These are phyloP conservation scores for Guadua angustifolia DNA, from an alignment of 176 grass and related monocot species.

Conservation along the genomic window DNA sequence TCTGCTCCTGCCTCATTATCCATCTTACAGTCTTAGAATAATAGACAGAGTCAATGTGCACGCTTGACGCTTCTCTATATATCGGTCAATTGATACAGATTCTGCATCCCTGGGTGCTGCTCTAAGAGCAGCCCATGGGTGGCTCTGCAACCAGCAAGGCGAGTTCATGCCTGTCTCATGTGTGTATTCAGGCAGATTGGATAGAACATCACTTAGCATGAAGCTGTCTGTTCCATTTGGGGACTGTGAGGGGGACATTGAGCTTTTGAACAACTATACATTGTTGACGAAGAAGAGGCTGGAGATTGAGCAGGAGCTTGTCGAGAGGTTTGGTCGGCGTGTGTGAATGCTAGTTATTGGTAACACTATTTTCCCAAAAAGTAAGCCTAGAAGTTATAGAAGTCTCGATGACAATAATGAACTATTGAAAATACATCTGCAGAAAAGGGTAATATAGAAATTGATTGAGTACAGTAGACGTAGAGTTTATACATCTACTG, in stretches of 20 bases:
- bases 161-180: conserved; percentile 52
- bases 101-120: conserved; percentile 73
- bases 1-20: neutral
- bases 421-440: neutral
- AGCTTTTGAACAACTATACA: conserved; percentile 52
- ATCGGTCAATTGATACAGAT: conserved; percentile 40
- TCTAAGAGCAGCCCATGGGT: conserved; percentile 71
- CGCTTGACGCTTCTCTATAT: neutral
- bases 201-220: conserved; percentile 45
- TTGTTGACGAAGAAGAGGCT: conserved; percentile 55
- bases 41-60: conserved; percentile 2
- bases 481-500: neutral
- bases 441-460: neutral
- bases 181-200: conserved; percentile 40
- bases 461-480: neutral
- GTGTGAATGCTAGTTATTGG: neutral
- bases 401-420: neutral
- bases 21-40: neutral
- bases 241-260: conserved; percentile 5
- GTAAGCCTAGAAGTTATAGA: neutral
- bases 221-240: conserved; percentile 55
- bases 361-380: neutral
- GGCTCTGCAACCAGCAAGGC: conserved; percentile 53
- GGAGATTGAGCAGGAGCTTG: conserved; percentile 58
- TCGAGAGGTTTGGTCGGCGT: conserved; percentile 33